Base-by-base conservation (phyloP, 2,329 filamentous ascomycete genomes). In the Xylaria sp. region DNA sequence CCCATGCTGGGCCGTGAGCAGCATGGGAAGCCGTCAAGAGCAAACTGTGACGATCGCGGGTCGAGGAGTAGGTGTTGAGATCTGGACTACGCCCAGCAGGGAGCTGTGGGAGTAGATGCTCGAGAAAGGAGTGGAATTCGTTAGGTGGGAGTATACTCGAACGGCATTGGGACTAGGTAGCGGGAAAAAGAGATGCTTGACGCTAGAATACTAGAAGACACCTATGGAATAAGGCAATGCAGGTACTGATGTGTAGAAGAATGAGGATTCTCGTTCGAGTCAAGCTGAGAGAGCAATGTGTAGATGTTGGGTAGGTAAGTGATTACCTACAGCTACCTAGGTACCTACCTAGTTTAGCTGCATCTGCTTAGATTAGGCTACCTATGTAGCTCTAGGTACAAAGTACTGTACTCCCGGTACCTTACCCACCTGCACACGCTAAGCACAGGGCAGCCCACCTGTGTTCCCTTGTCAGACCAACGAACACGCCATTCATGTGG, bases 1-100 rank as follows among this genome's bases (percentile, higher is more conserved):
- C 66, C 62, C 71, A 74, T 73, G 21, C 33, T 63, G 58, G 53
- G 35, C 35, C n/a, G 19, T 5, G 38, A 44, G 37, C 33, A 43
- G 59, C 58, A 55, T 65, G 27, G 33, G 40, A 55, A 29, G n/a
- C 54, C 38, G 46, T 58, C 54, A 38, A 52, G 23, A 31, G 38
- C 33, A 23, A 48, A 17, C 10, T 19, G 47, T 47, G 10, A 8
- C 11, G 35, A n/a, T 23, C 17, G 44, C 37, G 6, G 35, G 37
- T 51, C 9, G 44, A 33, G 31, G 11, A n/a, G 5, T 27, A n/a
- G 31, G 25, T 13, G n/a, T 17, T 48, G 17, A 41, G 29, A 40
- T 47, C 38, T 21, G 23, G 55, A 31, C 29, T 29, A 13, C 25
- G 25, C 13, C 23, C 17, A 15, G 44, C 21, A 17, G 54, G 15